phyloP scores from a whole-genome alignment of 2,329 filamentous ascomycete species.

The Microdochium nivale region DNA sequence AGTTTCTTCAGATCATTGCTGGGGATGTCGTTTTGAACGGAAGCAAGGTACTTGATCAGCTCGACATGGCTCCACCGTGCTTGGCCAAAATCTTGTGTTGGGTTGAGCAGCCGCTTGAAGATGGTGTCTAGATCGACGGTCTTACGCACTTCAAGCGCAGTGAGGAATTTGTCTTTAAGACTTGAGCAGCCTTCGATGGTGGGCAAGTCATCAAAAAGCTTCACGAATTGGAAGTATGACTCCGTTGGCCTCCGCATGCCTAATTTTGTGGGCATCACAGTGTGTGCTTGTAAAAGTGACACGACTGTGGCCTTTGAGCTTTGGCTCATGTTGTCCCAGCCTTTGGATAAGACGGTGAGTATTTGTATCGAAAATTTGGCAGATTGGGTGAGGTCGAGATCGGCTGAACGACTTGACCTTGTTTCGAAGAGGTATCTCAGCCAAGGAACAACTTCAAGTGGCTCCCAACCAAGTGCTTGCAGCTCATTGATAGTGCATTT shows the following conservation, averaged over 20 bases:
- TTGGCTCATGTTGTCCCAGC: slow-evolving; percentile 73
- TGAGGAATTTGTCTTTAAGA: slow-evolving; percentile 85
- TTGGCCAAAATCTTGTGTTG: slow-evolving; percentile 38
- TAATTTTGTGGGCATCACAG: slow-evolving; percentile 81
- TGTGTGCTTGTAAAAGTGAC: slow-evolving; percentile 54
- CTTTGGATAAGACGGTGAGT: slow-evolving; percentile 73
- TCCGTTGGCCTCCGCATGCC: slow-evolving; percentile 83
- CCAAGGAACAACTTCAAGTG: slow-evolving; percentile 81
- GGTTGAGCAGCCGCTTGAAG: slow-evolving; percentile 72
- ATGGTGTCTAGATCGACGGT: slow-evolving; percentile 92
- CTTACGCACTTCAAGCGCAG: slow-evolving; percentile 80
- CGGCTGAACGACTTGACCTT: slow-evolving; percentile 46
- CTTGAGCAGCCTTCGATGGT: slow-evolving; percentile 66
- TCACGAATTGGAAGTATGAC: slow-evolving; percentile 89
- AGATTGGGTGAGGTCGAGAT: slow-evolving; percentile 63
- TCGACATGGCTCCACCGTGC: slow-evolving; percentile 87
- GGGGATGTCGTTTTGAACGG: slow-evolving; percentile 84
- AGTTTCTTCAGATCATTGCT: slow-evolving; percentile 71
- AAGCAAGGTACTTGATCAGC: slow-evolving; percentile 86
- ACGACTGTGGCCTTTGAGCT: slow-evolving; percentile 58
- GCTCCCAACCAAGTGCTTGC: slow-evolving; percentile 75
- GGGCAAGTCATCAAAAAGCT: slow-evolving; percentile 88
- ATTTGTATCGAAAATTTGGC: slow-evolving; percentile 69
- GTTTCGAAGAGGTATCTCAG: slow-evolving; percentile 70
- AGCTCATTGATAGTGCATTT: slow-evolving; percentile 59